Base-by-base conservation (phyloP, 805 yeast genomes). In the Cephaloascus albidus region DNA sequence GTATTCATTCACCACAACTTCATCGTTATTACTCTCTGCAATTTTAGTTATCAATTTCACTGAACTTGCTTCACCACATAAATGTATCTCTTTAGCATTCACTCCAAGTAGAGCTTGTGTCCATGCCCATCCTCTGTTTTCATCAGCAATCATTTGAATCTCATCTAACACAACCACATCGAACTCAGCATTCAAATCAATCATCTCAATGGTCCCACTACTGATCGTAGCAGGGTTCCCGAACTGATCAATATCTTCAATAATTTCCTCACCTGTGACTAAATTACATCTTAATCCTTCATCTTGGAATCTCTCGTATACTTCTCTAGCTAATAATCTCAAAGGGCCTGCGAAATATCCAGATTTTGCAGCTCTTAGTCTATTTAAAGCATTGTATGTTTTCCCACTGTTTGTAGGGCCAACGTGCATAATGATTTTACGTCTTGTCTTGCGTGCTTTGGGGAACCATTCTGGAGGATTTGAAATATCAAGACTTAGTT, bases 341-440 rank as follows among this genome's bases (percentile, higher is more conserved):
- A 93, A 63, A 0, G 99, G 99, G 1, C 97, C 97, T 0, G 97
- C 97, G 59, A 81, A 93, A 47, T 83, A 85, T 0, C 98, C 98
- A 16, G 78, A 70, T 26, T 76, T 68, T 14, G 87, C 78, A 17
- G 58, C 51, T 48, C 78, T 78, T 37, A 93, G 66, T 40, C 77
- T 70, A 49, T 82, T 69, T 36, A 93, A 61, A 0, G 97, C 95
- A 36, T 75, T 72, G 53, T 85, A 85, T 0, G 97, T 93, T 52
- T 93, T 93, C 10, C 99, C 99, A 47, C 93, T 81, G 56, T 93
- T 93, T 0, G 99, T 93, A 1, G 99, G 98, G 0, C 99, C 99
- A 10, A 93, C 85, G 55, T 93, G 99, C 78, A 93, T 74, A n/a
- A 83, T 72, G 37, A 93, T 70, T 38, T 82, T 80, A 32, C 99